phyloP scores from a whole-genome alignment of 805 yeast species.

The Saccharomycopsis olivae region DNA sequence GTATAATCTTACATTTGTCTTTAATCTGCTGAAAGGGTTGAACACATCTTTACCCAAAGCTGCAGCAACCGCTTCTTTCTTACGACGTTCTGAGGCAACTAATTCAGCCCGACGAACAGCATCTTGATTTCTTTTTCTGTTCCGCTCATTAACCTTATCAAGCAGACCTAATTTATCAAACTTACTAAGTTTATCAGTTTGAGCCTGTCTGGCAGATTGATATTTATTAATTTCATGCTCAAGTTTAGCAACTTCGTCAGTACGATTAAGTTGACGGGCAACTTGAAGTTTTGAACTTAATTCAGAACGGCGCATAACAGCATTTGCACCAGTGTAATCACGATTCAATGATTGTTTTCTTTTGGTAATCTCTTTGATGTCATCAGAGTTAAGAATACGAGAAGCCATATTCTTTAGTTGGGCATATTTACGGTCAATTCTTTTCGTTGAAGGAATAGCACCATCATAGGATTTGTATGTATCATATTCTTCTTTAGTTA shows the following conservation, averaged over 20 bases:
- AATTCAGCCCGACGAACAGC: conserved; percentile 73
- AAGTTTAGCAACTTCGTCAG: conserved; percentile 33
- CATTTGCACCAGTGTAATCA: conserved; percentile 52
- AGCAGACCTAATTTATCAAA: conserved; percentile 35
- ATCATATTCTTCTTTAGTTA: conserved; percentile 62
- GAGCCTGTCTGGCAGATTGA: conserved; percentile 27
- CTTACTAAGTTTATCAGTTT: conserved; percentile 28
- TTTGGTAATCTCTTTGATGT: conserved; percentile 69
- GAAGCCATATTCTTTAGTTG: conserved; percentile 54
- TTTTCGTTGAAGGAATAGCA: conserved; percentile 51
- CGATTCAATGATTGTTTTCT: conserved; percentile 53
- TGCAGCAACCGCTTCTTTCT: conserved; percentile 23
- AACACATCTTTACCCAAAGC: conserved; percentile 29
- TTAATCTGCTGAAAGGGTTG: conserved; percentile 83
- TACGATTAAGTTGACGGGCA: conserved; percentile 51
- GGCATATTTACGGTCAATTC: conserved; percentile 51
- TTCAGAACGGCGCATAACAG: conserved; percentile 64
- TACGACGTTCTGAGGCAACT: conserved; percentile 46
- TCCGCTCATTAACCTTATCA: conserved; percentile 72
- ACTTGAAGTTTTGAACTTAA: conserved; percentile 65
- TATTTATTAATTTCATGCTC: conserved; percentile 37
- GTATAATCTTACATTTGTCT: conserved; percentile 78
- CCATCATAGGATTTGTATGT: conserved; percentile 53
- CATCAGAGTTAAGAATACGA: conserved; percentile 57
- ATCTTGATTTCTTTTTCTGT: conserved; percentile 70